Evolutionary conservation across 352 stramenopile genomes (phyloP).

Genomic region (Elongisporangium prolatum): DNA sequence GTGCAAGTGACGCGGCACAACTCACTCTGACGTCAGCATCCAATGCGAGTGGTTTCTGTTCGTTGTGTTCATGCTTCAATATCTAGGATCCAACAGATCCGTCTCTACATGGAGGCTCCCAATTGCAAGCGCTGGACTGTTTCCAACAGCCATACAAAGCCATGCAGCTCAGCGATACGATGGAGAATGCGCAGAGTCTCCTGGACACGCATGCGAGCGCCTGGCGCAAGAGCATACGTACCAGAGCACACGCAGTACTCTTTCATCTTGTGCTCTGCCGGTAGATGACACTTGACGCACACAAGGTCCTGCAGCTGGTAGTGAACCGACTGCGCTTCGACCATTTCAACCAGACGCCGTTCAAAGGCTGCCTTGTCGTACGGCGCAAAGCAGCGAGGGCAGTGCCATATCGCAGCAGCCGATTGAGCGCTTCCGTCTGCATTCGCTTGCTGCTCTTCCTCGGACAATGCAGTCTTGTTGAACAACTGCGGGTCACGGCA

Average conservation of each 20-base stretch:
- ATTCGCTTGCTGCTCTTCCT: slow-evolving; percentile 17
- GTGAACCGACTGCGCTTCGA: slow-evolving; percentile 81
- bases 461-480: slow-evolving; percentile 45
- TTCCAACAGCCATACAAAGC: slow-evolving; percentile 65
- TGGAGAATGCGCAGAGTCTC: slow-evolving; percentile 59
- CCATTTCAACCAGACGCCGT: slow-evolving; percentile 87
- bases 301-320: slow-evolving; percentile 92
- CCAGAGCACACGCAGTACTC: slow-evolving; percentile 81
- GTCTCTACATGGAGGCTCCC: background rate
- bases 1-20: background rate
- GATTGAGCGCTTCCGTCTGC: slow-evolving; percentile 11
- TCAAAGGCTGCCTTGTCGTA: slow-evolving; percentile 92
- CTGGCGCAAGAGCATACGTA: slow-evolving; percentile 36
- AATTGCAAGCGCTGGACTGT: slow-evolving; percentile 57
- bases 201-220: slow-evolving; percentile 30
- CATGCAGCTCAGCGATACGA: slow-evolving; percentile 63
- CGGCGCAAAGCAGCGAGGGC: slow-evolving; percentile 87
- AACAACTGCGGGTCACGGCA: slow-evolving; percentile 92
- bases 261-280: slow-evolving; percentile 70
- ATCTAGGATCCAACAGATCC: too few relatives aligned
- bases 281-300: slow-evolving; percentile 75
- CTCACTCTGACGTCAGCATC: too few relatives aligned
- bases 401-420: slow-evolving; percentile 71
- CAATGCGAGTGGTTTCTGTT: too few relatives aligned
- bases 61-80: too few relatives aligned